Percentiles rank a stretch among this genome's conserved stretches.
These are phyloP conservation scores for Croton setiger DNA, from an alignment of 441 rosid genomes.

Conservation along the genomic window DNA sequence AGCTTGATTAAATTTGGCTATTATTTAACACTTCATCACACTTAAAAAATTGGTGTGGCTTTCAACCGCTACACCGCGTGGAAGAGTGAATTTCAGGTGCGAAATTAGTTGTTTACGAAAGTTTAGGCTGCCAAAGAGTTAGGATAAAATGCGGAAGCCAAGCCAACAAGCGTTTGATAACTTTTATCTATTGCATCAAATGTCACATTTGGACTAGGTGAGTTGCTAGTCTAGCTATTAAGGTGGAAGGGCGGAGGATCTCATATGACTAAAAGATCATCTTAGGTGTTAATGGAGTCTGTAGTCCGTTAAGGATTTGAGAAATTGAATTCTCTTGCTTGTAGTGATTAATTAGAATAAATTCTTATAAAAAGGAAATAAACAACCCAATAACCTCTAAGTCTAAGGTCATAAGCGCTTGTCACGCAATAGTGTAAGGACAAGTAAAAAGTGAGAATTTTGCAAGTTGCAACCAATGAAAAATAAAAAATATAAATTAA, in stretches of 20 bases:
- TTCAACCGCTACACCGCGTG: too few species aligned
- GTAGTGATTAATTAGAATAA: not conserved
- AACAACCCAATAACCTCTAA: not conserved
- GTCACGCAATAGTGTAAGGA: not conserved
- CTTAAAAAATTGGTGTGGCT: too few species aligned
- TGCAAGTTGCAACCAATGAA: not conserved
- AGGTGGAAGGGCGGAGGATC: not conserved
- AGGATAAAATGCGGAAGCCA: not conserved
- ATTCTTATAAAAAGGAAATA: not conserved
- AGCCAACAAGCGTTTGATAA: not conserved
- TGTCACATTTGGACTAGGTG: not conserved
- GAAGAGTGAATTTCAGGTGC: too few species aligned
- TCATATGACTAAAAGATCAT: not conserved
- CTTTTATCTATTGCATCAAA: not conserved
- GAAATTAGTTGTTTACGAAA: too few species aligned
- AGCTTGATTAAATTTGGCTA: too few species aligned
- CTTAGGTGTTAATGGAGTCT: not conserved
- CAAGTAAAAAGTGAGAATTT: not conserved
- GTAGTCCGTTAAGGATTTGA: not conserved
- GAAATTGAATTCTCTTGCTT: not conserved
- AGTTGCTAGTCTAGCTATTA: not conserved
- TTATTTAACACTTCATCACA: too few species aligned
- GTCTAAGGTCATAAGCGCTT: not conserved
- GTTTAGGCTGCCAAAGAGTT: too few species aligned
- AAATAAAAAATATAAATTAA: not conserved